Base-by-base conservation (phyloP, 1,284 basidiomycete genomes). In the Meripilus lineatus region DNA sequence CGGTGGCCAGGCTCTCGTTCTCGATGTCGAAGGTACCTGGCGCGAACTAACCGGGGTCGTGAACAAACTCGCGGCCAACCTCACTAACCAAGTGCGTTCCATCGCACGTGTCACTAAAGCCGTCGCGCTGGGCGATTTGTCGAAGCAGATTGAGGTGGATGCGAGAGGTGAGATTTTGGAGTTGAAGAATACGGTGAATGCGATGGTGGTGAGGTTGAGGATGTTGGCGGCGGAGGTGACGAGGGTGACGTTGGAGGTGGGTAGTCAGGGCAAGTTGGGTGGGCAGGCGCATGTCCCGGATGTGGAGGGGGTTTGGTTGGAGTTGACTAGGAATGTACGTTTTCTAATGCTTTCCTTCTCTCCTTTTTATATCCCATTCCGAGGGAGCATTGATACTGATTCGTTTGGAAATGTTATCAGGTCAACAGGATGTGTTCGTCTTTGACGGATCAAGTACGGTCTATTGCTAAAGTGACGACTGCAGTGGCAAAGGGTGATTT, bases 71-170 rank as follows among this genome's bases (percentile, higher is more conserved):
- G 93, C 93, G n/a, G 88, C 85, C 10, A 96, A 95, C 69, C 72
- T 99, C 49, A 99, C 96, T 11, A 88, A 78, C 52, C 94, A 99
- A 70, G 93, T 97, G 38, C 82, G 94, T 62, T 89, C 86, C 54
- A 98, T 99, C 59, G 93, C 95, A 22, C 82, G 84, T 59, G 92
- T 95, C 59, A 99, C 95, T n/a, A 98, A 93, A 62, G 96, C 96
- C 8, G 94, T 99, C 59, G 94, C 96, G 1, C 72, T 87, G 49
- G 96, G 96, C 38, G 96, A 99, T 68, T 71, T 99, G 51, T 89
- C 85, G 26, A 91, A 95, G 61, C 93, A 96, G 61, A 98, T 99
- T 55, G 92, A 95, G 45, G 94, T 99, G 56, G 89, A 96, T 58
- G 95, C 95, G 1, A 83, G 87, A 34, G 95, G 96, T 32, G 96